Evolutionary conservation across 805 yeast genomes (phyloP).

Genomic region (Scheffersomyces ergatensis): DNA sequence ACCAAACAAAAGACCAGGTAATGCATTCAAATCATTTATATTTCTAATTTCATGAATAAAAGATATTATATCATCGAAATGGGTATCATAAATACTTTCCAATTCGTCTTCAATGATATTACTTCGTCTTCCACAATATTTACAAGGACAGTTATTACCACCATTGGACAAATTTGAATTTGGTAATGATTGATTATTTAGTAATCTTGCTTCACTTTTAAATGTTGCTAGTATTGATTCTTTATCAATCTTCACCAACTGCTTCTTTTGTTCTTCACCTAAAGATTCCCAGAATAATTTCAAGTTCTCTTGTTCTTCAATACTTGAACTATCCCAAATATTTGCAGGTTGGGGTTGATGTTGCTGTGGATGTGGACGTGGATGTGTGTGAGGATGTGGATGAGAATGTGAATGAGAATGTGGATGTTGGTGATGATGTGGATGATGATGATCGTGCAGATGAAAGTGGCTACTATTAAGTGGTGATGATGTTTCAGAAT

Average conservation of each 20-base stretch:
- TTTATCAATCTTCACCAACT: conserved; percentile 64
- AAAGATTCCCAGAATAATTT: conserved; percentile 67
- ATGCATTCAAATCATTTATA: conserved; percentile 32
- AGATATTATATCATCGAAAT: conserved; percentile 49
- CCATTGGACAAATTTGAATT: conserved; percentile 5
- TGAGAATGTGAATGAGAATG: conserved; percentile 4
- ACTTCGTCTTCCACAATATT: conserved; percentile 74
- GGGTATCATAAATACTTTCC: conserved; percentile 67
- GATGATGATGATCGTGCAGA: conserved; percentile 7
- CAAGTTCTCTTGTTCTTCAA: conserved; percentile 52
- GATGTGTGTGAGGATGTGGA: conserved; percentile 4
- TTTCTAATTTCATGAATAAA: conserved; percentile 38
- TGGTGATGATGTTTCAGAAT: background rate
- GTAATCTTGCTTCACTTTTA: conserved; percentile 36
- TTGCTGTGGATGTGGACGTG: too few relatives aligned
- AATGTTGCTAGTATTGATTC: conserved; percentile 65
- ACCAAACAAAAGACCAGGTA: conserved; percentile 34
- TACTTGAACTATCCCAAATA: conserved; percentile 47
- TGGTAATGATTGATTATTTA: conserved; percentile 1
- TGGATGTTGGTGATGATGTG: conserved; percentile 8
- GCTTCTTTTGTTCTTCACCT: conserved; percentile 55
- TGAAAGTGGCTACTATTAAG: conserved; percentile 5
- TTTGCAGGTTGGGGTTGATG: conserved; percentile 8
- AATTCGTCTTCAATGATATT: conserved; percentile 72
- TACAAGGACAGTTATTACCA: conserved; percentile 55